phyloP scores from a whole-genome alignment of 371 early-diverging fungal species.

The Actinomortierella wolfii region DNA sequence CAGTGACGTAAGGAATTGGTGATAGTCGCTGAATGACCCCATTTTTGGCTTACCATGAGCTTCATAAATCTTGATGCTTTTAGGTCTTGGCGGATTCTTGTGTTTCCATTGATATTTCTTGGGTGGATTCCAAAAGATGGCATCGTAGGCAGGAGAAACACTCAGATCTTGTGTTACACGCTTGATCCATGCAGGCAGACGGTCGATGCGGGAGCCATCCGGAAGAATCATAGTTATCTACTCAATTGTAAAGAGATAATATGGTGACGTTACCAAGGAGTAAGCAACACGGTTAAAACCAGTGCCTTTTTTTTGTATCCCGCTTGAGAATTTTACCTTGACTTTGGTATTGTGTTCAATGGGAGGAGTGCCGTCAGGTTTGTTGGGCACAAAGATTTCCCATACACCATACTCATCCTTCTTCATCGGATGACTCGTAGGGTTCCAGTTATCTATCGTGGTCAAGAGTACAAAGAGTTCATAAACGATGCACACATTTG shows the following conservation, averaged over 20 bases:
- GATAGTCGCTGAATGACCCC: too few species aligned
- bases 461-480: not conserved
- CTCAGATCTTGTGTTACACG: constrained; percentile 86
- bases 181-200: constrained; percentile 89
- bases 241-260: not conserved
- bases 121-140: constrained; percentile 93
- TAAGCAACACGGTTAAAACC: not conserved
- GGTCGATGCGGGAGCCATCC: constrained; percentile 80
- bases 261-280: not conserved
- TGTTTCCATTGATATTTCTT: constrained; percentile 75
- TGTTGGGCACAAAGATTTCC: constrained; percentile 69
- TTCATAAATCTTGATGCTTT: constrained; percentile 84
- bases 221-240: constrained; percentile 78
- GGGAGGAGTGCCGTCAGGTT: constrained; percentile 61
- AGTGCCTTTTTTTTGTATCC: constrained; percentile 4
- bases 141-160: constrained; percentile 84
- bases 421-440: constrained; percentile 74
- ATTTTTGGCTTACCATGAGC: constrained; percentile 71
- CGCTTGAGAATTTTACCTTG: constrained; percentile 62
- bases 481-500: not conserved
- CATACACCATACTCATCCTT: constrained; percentile 82
- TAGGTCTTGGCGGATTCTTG: constrained; percentile 67
- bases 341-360: constrained; percentile 89
- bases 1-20: not conserved
- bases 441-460: constrained; percentile 82